phyloP scores from a whole-genome alignment of 1,284 basidiomycete species.

The Hypsizygus ulmarius region DNA sequence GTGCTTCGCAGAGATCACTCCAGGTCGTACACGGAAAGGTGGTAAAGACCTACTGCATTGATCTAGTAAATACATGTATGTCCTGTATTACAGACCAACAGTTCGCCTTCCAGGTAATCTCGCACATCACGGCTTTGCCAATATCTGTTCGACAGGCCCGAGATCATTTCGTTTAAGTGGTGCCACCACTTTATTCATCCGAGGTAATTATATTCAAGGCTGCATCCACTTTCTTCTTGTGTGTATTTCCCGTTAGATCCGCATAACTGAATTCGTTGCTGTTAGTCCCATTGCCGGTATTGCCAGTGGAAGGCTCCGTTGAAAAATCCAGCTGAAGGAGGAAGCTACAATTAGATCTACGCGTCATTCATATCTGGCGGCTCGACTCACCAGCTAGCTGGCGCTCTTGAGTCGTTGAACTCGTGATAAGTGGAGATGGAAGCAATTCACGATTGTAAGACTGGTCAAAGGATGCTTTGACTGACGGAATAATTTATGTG shows the following conservation, averaged over 20 bases:
- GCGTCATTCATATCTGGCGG: not conserved
- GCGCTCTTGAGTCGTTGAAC: conserved; percentile 54
- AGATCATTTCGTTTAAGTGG: not conserved
- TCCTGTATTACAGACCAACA: not conserved
- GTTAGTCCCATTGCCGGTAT: conserved; percentile 66
- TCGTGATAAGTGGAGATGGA: conserved; percentile 58
- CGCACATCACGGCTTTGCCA: not conserved
- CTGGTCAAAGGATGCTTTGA: conserved; percentile 61
- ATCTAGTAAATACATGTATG: not conserved
- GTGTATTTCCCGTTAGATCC: conserved; percentile 63
- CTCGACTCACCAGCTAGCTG: conserved; percentile 52
- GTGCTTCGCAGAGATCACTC: conserved; percentile 11
- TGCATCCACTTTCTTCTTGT: conserved; percentile 56
- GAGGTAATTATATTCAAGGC: conserved; percentile 58
- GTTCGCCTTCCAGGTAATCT: conserved; percentile 11
- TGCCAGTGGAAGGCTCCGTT: conserved; percentile 58
- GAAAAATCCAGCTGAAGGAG: conserved; percentile 4
- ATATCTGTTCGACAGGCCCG: not conserved
- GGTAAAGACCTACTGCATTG: conserved; percentile 1
- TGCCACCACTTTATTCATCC: conserved; percentile 61
- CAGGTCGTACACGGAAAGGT: conserved; percentile 1
- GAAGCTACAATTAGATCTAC: too few species aligned
- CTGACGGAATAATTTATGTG: not conserved
- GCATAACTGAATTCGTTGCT: conserved; percentile 64
- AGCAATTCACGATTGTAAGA: conserved; percentile 59